These are phyloP conservation scores for Backusella psychrophila DNA, from an alignment of 192 early-diverging fungal genomes.

Conservation along the genomic window DNA sequence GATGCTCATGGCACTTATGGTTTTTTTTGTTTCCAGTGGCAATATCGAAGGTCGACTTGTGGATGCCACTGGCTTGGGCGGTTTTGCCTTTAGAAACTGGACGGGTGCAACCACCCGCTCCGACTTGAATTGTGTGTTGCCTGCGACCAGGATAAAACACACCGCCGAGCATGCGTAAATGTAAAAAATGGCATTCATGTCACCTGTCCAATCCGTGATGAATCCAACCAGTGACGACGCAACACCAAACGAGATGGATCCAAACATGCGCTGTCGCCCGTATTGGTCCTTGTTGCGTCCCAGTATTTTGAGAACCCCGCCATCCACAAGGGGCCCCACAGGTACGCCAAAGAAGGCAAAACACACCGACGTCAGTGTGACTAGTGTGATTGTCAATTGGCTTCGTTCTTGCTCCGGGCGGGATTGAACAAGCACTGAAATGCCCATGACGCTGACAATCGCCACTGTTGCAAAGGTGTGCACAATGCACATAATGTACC, in stretches of 20 bases:
- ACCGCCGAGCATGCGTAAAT: constrained; percentile 37
- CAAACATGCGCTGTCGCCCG: constrained; percentile 46
- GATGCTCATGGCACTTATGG: not conserved
- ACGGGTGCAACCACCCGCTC: constrained; percentile 8
- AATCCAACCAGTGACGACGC: constrained; percentile 34
- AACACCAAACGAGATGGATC: constrained; percentile 41
- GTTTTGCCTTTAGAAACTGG: not conserved
- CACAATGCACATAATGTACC: constrained; percentile 40
- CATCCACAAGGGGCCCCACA: constrained; percentile 43
- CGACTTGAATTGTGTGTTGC: constrained; percentile 35
- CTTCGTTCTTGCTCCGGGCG: constrained; percentile 20
- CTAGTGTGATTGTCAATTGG: constrained; percentile 24
- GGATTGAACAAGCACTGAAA: constrained; percentile 26
- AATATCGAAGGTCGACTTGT: not conserved
- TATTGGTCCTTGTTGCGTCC: constrained; percentile 44
- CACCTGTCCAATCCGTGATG: constrained; percentile 34
- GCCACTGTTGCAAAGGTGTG: constrained; percentile 38
- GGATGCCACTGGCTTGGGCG: not conserved
- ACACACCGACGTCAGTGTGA: constrained; percentile 36
- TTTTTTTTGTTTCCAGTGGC: not conserved
- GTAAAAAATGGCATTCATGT: constrained; percentile 45
- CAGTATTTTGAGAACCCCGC: constrained; percentile 44
- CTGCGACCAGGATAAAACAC: constrained; percentile 31
- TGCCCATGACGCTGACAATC: constrained; percentile 42
- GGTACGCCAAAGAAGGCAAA: constrained; percentile 50